Conservation (phyloP, 441 rosid genomes). For the Populus hybrid region DNA sequence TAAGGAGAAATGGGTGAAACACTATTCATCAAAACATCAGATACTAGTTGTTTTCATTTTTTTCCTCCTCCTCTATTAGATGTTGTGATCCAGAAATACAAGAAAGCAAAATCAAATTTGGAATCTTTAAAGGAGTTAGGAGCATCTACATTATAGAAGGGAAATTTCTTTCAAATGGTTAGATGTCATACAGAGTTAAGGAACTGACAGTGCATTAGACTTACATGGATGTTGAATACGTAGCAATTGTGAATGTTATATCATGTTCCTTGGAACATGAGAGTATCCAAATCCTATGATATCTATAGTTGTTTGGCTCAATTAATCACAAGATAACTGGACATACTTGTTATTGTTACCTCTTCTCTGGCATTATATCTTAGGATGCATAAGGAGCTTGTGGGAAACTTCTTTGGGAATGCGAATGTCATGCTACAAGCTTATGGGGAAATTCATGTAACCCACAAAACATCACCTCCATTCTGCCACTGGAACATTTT, state of each 20-base stretch:
- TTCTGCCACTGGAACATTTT: conserved; percentile 51
- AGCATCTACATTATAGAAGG: conserved; percentile 23
- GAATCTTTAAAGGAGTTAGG: conserved; percentile 31
- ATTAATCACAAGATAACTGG: not conserved
- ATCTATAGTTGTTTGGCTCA: not conserved
- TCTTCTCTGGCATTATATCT: not conserved
- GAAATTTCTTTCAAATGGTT: not conserved
- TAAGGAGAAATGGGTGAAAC: not conserved
- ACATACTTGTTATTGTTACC: not conserved
- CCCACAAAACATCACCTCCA: conserved; percentile 64
- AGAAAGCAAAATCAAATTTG: conserved; percentile 42
- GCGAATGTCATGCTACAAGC: conserved; percentile 40
- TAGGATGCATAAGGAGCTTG: conserved; percentile 45
- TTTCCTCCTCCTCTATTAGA: conserved; percentile 17
- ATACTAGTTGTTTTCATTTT: not conserved
- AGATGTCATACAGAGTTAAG: not conserved
- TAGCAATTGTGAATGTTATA: not conserved
- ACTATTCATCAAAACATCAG: not conserved
- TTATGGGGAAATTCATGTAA: conserved; percentile 53
- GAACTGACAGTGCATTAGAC: not conserved
- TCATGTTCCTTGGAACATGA: not conserved
- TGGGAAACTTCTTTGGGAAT: conserved; percentile 39
- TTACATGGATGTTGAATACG: not conserved
- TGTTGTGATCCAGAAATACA: conserved; percentile 35
- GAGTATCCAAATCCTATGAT: not conserved